Base-by-base conservation (phyloP, 306 rosid species). In the Malus sieversii region DNA sequence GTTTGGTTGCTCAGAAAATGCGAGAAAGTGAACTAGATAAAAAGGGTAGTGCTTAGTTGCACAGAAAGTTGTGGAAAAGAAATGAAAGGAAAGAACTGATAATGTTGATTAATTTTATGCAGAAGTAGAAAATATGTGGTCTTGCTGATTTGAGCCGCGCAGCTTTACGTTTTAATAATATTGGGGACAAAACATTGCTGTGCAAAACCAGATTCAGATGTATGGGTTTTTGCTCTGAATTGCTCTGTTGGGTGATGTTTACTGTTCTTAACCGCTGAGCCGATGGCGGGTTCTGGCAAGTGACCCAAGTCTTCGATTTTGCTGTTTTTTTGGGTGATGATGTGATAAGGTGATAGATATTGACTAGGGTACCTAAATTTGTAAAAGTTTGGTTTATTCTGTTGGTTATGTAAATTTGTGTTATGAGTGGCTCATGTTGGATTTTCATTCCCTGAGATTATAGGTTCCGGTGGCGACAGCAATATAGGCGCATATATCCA, bases 1-100 rank as follows among this genome's bases (percentile, higher is more conserved):
- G 44, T 48, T 80, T 84, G 68, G 42, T 22, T 79, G 66, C 55
- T 53, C 35, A 22, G 51, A 65, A 75, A 75, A 40, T 52, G 38
- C 7, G 18, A 61, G 51, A 45, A 63, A 62, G 6, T 30, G 40
- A 3, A 63, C 18, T 19, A 46, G 51, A 67, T 6, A 20, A 44
- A 67, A 32, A 40, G 62, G 42, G 40, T 18, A 29, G 18, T 8
- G 72, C 32, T n/a, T 6, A 25, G n/a, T 70, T 46, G 27, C 16
- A 8, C 23, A 51, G 25, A 18, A 70, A 51, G 60, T 52, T 52
- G 38, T 10, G 75, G 53, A 4, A 46, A 23, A 14, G 29, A 55
- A 20, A 38, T 62, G 72, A 25, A 27, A 2, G 35, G 8, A 75
- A 29, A 38, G 29, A 55, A 55, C 19, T 4, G 64, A 14, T 65